Evolutionary conservation across 108 stramenopile genomes (phyloP).

Genomic region (Aurantiochytrium sp.): DNA sequence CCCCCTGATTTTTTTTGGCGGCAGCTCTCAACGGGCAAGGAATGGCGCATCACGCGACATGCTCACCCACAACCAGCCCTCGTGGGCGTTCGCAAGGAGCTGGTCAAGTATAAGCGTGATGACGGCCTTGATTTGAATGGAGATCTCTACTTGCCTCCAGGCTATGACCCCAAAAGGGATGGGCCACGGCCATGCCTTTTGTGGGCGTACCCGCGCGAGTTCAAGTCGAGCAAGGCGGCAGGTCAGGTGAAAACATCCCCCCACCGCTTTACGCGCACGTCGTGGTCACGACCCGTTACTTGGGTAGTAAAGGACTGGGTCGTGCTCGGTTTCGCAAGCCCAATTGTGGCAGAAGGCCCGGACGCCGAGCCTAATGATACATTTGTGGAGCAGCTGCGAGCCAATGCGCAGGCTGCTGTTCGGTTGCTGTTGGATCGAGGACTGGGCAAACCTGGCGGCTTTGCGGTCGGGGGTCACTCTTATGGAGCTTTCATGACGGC

Average conservation of each 20-base stretch:
- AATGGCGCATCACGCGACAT: constrained; percentile 37
- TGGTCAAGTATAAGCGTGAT: constrained; percentile 43
- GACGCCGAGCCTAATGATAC: constrained; percentile 48
- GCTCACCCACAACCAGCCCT: constrained; percentile 48
- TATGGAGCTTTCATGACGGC: constrained; percentile 52
- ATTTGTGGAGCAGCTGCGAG: constrained; percentile 46
- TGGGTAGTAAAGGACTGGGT: constrained; percentile 51
- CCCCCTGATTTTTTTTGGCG: constrained; percentile 37
- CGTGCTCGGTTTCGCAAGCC: constrained; percentile 41
- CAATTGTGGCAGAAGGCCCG: constrained; percentile 43
- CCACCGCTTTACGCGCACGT: constrained; percentile 37
- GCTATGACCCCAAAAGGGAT: constrained; percentile 29
- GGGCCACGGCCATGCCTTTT: constrained; percentile 41
- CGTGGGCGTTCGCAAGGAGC: constrained; percentile 39
- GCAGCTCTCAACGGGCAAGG: constrained; percentile 24
- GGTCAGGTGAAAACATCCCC: constrained; percentile 43
- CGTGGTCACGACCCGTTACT: constrained; percentile 44
- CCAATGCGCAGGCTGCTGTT: constrained; percentile 46
- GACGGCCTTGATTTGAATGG: constrained; percentile 47
- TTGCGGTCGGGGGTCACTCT: constrained; percentile 49
- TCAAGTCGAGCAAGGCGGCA: constrained; percentile 39
- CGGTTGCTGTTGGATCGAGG: constrained; percentile 37
- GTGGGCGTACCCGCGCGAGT: constrained; percentile 52
- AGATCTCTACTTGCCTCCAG: constrained; percentile 43
- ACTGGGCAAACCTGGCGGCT: constrained; percentile 40